A percentile compares a stretch with the other conserved stretches of the same genome.
Evolutionary conservation across 2,329 filamentous ascomycete genomes (phyloP).

Genomic region (Diaporthe velutina): DNA sequence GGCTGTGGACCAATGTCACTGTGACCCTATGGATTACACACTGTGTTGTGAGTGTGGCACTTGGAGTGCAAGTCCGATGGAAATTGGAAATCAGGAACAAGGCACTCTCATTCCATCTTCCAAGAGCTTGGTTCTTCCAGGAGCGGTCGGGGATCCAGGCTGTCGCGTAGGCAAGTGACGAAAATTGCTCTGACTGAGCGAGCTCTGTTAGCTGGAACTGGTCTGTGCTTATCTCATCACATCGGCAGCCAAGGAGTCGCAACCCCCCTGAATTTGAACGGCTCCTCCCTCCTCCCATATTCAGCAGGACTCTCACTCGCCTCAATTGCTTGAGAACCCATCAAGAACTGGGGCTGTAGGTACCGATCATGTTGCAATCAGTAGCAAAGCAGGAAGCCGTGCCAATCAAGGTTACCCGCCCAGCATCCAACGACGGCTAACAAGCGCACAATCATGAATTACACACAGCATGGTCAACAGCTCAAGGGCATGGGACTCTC

Average conservation of each 20-base stretch:
- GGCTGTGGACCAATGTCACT: neutral
- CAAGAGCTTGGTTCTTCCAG: neutral
- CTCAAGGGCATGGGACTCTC: neutral
- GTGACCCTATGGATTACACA: neutral
- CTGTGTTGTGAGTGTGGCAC: neutral
- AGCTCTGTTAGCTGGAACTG: neutral
- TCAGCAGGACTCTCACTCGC: neutral
- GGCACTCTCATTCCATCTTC: neutral
- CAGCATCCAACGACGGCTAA: neutral
- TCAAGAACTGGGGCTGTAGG: neutral
- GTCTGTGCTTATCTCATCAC: slow-evolving; percentile 31
- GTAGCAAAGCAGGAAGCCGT: too few species aligned
- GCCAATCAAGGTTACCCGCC: neutral
- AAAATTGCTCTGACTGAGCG: slow-evolving; percentile 2
- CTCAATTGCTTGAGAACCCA: neutral
- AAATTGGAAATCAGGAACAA: neutral
- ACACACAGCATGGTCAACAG: neutral
- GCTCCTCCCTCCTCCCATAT: neutral
- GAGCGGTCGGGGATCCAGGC: neutral
- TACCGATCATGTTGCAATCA: neutral
- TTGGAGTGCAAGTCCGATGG: neutral
- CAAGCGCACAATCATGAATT: neutral
- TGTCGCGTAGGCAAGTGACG: neutral
- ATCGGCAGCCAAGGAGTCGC: neutral
- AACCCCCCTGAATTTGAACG: neutral